phyloP scores from a whole-genome alignment of 176 grass and related monocot species.

The Lolium perenne region DNA sequence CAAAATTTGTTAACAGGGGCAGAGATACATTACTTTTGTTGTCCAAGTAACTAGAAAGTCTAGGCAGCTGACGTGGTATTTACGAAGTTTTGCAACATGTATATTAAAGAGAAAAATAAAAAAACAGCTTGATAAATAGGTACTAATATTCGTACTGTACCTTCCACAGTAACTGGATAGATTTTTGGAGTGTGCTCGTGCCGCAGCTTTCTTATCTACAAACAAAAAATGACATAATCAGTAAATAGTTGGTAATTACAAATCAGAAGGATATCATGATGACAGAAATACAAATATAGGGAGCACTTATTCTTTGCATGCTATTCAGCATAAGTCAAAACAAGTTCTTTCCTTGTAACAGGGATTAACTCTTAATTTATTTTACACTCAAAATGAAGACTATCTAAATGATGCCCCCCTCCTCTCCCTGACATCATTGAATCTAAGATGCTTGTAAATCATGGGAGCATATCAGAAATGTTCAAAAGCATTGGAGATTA shows the following conservation, averaged over 20 bases:
- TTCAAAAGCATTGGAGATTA: neutral
- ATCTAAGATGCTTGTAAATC: neutral
- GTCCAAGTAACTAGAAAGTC: constrained; percentile 2
- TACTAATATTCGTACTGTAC: constrained; percentile 43
- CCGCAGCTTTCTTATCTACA: constrained; percentile 88
- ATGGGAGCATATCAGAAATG: neutral
- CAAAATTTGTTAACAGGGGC: neutral
- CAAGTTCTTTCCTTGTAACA: neutral
- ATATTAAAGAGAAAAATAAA: neutral
- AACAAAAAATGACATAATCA: constrained; percentile 27
- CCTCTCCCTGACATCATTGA: neutral
- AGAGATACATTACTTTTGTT: neutral
- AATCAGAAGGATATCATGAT: neutral
- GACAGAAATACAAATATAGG: neutral
- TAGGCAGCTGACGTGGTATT: constrained; percentile 12
- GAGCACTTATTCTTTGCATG: neutral
- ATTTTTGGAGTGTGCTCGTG: constrained; percentile 83
- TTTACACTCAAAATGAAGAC: neutral
- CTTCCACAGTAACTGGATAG: constrained; percentile 96
- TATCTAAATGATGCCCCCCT: neutral
- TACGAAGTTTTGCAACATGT: constrained; percentile 5
- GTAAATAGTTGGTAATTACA: neutral
- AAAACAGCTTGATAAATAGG: neutral
- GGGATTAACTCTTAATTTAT: neutral
- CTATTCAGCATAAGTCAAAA: constrained; percentile 13